Percentiles rank a stretch among this genome's conserved stretches.
Evolutionary conservation across 2,329 filamentous ascomycete genomes (phyloP).

Genomic region (Alternaria conjuncta): DNA sequence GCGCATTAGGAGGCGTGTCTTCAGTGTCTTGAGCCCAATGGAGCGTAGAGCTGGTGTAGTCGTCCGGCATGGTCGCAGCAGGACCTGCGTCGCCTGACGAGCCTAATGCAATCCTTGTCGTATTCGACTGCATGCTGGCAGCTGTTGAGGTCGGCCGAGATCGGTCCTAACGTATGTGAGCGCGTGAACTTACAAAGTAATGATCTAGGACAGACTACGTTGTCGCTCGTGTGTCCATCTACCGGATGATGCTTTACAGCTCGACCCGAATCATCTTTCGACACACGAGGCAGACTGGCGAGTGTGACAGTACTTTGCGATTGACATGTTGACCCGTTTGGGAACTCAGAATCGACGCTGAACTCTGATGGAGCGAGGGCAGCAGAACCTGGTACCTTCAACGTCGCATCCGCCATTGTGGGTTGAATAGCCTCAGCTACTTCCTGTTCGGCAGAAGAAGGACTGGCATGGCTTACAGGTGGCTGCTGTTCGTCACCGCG

Average conservation of each 20-base stretch:
- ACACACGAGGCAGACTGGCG: neutral
- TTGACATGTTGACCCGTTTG: neutral
- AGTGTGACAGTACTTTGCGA: neutral
- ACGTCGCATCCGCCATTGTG: neutral
- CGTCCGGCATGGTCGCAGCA: neutral
- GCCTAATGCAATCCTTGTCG: neutral
- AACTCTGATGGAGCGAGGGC: neutral
- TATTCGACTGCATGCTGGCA: neutral
- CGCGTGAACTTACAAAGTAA: neutral
- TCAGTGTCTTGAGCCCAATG: neutral
- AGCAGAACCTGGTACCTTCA: neutral
- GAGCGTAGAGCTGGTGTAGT: neutral
- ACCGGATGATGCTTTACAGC: neutral
- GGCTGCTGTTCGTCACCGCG: neutral
- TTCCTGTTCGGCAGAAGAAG: neutral
- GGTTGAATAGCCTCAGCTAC: neutral
- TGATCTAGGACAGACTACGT: constrained; percentile 15
- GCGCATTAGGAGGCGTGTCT: neutral
- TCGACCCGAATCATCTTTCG: neutral
- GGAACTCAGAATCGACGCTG: neutral
- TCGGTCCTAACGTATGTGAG: constrained; percentile 13
- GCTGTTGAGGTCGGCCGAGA: neutral
- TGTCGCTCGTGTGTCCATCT: neutral
- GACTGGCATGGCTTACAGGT: neutral
- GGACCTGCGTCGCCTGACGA: neutral